Percentiles rank a stretch among this genome's conserved stretches.
phyloP scores from a whole-genome alignment of 305 asterid species.

The Fraxinus greggii region DNA sequence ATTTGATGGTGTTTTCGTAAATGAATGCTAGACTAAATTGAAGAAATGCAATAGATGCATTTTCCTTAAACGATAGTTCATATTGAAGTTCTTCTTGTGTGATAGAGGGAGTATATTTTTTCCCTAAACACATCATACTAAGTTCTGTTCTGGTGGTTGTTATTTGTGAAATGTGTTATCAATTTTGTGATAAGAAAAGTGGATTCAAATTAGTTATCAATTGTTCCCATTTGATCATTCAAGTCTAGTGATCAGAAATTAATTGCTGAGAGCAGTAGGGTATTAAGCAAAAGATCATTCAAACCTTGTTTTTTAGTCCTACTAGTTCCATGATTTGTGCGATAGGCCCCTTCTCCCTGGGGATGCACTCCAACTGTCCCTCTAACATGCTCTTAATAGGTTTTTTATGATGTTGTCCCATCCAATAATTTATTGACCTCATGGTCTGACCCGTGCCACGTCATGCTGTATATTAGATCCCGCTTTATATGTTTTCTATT shows the following conservation, averaged over 20 bases:
- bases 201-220: background rate
- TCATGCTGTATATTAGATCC: background rate
- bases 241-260: background rate
- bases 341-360: background rate
- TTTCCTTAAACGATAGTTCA: background rate
- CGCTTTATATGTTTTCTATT: background rate
- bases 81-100: background rate
- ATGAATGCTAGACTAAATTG: background rate
- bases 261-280: background rate
- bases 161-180: background rate
- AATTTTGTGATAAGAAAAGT: background rate
- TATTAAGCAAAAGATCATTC: background rate
- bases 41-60: background rate
- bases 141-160: background rate
- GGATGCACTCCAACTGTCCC: background rate
- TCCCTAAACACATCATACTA: background rate
- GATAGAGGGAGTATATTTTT: background rate
- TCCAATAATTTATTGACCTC: background rate
- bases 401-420: background rate
- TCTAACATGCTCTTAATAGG: background rate
- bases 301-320: background rate
- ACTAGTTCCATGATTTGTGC: background rate
- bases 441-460: background rate
- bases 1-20: background rate
- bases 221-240: background rate